These are phyloP conservation scores for Vinca major DNA, from an alignment of 305 asterid species.

Conservation along the genomic window DNA sequence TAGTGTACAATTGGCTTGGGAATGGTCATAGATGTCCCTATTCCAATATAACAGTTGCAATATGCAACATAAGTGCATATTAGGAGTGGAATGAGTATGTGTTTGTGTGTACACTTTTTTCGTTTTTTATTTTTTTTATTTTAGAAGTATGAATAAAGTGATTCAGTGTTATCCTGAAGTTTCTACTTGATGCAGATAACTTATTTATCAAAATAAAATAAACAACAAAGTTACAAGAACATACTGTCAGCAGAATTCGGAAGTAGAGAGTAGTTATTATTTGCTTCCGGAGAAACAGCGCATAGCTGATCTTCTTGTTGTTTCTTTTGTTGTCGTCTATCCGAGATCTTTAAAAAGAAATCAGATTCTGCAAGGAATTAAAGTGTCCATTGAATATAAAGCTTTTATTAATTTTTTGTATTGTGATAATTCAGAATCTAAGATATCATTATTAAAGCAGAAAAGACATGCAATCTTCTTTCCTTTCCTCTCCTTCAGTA, in stretches of 20 bases:
- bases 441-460: constrained; percentile 8
- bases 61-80: background rate
- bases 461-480: constrained; percentile 6
- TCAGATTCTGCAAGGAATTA: constrained; percentile 43
- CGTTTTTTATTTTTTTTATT: background rate
- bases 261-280: constrained; percentile 28
- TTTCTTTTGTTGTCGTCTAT: constrained; percentile 35
- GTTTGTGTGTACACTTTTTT: background rate
- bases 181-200: background rate
- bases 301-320: constrained; percentile 33
- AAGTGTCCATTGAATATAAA: constrained; percentile 8
- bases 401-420: background rate
- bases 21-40: background rate
- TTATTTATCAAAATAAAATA: background rate
- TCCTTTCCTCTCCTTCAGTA: constrained; percentile 8
- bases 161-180: background rate
- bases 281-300: constrained; percentile 33
- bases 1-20: background rate
- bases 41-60: background rate
- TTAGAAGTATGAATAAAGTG: background rate
- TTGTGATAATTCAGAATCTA: constrained; percentile 4
- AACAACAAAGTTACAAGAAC: constrained; percentile 17
- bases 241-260: constrained; percentile 49
- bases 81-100: background rate
- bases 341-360: constrained; percentile 45